phyloP scores from a whole-genome alignment of 495 filamentous ascomycete genomes.

The Saxispiralis lemnorum region DNA sequence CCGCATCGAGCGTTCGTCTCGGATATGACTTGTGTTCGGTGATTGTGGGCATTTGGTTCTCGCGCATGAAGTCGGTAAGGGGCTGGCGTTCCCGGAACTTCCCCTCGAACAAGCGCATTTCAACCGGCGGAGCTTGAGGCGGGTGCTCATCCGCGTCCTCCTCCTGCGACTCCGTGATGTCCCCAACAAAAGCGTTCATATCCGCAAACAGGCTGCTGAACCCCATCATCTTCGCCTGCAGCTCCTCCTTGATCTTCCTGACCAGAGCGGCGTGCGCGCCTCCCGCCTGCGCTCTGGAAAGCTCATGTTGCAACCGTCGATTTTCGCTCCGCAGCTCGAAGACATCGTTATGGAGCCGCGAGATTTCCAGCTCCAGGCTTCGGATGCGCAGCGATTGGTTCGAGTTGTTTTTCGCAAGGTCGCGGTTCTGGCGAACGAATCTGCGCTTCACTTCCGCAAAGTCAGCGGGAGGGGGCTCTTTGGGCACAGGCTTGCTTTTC shows the following conservation, averaged over 20 bases:
- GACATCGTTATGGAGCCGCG: conserved; percentile 72
- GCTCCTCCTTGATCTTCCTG: conserved; percentile 21
- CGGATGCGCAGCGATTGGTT: conserved; percentile 81
- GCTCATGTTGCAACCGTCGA: conserved; percentile 51
- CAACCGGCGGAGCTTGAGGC: neutral
- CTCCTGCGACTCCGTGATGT: neutral
- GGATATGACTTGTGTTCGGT: conserved; percentile 65
- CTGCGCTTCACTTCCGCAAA: conserved; percentile 52
- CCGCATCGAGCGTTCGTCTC: conserved; percentile 44
- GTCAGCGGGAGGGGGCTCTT: conserved; percentile 11
- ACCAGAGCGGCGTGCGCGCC: conserved; percentile 14
- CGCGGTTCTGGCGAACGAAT: conserved; percentile 83
- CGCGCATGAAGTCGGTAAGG: conserved; percentile 13
- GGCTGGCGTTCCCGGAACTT: conserved; percentile 12
- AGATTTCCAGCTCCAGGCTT: conserved; percentile 65
- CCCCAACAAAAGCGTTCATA: conserved; percentile 37
- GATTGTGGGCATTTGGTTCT: conserved; percentile 48
- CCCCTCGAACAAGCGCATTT: conserved; percentile 6
- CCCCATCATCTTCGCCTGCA: conserved; percentile 31
- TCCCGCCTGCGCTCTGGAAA: conserved; percentile 22
- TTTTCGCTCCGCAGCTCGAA: conserved; percentile 64
- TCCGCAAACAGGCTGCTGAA: conserved; percentile 24
- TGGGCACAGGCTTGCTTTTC: conserved; percentile 5
- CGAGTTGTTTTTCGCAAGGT: conserved; percentile 78
- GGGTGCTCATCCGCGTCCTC: neutral